Base-by-base conservation (phyloP, 306 rosid species). In the Gynostemma pentaphyllum region DNA sequence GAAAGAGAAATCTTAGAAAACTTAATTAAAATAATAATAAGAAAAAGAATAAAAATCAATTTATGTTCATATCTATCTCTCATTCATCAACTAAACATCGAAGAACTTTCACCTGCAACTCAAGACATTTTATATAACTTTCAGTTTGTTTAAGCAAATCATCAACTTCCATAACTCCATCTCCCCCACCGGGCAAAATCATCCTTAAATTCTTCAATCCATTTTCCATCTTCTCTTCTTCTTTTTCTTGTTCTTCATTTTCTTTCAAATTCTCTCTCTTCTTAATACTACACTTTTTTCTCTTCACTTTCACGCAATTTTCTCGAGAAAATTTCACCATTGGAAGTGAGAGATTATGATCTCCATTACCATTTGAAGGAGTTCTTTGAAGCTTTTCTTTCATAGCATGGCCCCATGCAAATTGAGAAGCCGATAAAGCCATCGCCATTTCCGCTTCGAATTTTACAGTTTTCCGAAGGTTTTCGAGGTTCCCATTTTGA, bases 371-470 rank as follows among this genome's bases (percentile, higher is more conserved):
- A 0, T 39, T 14, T 9, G 44, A 7, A 44, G 10, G 4, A 22
- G 13, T 22, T 40, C 36, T 61, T 48, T 73, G 83, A 70, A 87
- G 82, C 76, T 80, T 71, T 13, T 55, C 42, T 70, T 77, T 80
- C 30, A 88, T 75, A 44, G 83, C 80, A 37, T 71, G 68, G 10
- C 77, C 83, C 96, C 96, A 88, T 45, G 83, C 86, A 77, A 74
- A 85, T 12, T 77, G 72, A 30, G 69, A 71, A 0, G 86, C 84
- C 26, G 94, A 85, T 8, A 70, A 49, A 24, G 71, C 96, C 87
- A 88, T 69, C 62, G 94, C 96, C 96, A 74, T 83, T 59, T 76
- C 83, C 70, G 81, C 94, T 70, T 85, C 83, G 69, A 72, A 68
- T 74, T 71, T 83, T 9, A 87, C 70, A 41, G 57, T 50, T 49